phyloP scores from a whole-genome alignment of 1,284 basidiomycete species.

The Blastosporella zonata region DNA sequence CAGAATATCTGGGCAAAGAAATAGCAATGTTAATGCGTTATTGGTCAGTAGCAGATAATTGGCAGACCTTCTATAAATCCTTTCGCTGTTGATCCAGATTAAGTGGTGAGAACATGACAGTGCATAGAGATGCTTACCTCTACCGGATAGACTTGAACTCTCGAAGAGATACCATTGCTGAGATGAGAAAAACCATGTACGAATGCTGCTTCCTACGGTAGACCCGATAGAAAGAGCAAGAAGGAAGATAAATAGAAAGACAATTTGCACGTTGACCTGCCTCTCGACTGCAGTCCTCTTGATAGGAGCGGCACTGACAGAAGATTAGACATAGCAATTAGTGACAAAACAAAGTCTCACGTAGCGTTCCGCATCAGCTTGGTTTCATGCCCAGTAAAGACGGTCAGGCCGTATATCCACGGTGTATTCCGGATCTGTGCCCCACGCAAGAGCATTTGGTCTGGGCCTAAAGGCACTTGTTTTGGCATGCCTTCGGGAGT shows the following conservation, averaged over 20 bases:
- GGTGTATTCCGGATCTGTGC: conserved; percentile 96
- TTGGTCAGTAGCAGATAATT: neutral
- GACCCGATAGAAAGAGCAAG: conserved; percentile 88
- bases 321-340: neutral
- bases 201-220: conserved; percentile 88
- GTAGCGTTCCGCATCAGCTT: conserved; percentile 97
- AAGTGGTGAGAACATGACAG: neutral
- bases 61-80: conserved; percentile 75
- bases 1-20: conserved; percentile 69
- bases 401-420: conserved; percentile 93
- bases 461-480: conserved; percentile 89
- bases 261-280: conserved; percentile 95
- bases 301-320: conserved; percentile 82
- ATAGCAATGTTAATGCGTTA: neutral
- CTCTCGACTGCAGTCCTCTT: conserved; percentile 96
- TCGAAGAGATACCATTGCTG: conserved; percentile 84
- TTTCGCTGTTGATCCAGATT: conserved; percentile 47
- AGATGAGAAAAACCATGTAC: conserved; percentile 83
- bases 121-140: conserved; percentile 45
- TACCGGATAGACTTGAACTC: conserved; percentile 49
- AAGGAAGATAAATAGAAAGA: conserved; percentile 92
- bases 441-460: conserved; percentile 91
- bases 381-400: conserved; percentile 98
- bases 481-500: conserved; percentile 60
- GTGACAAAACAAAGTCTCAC: conserved; percentile 43